These are phyloP conservation scores for Beta macrorhiza DNA, from an alignment of 179 eudicot species.

Conservation along the genomic window DNA sequence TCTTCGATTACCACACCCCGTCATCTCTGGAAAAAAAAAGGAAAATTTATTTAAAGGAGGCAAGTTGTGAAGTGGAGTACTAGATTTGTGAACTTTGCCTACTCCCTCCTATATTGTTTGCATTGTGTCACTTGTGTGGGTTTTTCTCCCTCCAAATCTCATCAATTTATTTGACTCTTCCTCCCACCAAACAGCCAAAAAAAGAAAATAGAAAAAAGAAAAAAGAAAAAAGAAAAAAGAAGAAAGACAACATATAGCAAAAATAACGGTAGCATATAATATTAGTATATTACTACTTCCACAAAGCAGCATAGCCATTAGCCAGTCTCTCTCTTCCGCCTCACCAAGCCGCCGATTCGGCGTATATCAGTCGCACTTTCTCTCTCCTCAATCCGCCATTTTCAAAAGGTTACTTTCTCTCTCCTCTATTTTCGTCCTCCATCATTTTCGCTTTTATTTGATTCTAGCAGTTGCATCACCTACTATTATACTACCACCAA, in stretches of 20 bases:
- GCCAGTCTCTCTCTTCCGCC: not conserved
- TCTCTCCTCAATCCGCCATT: not conserved
- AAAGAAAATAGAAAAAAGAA: no score
- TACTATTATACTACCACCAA: not conserved
- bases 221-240: not conserved
- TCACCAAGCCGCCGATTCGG: constrained; percentile 1
- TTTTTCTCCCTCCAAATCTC: not conserved
- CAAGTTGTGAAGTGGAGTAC: no score
- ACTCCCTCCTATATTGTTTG: no score
- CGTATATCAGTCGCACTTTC: not conserved
- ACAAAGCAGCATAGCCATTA: not conserved
- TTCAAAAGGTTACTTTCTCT: not conserved
- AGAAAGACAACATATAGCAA: not conserved
- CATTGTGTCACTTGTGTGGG: not conserved
- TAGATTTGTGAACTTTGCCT: no score
- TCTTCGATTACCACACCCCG: no score
- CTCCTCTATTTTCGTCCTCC: constrained; percentile 13
- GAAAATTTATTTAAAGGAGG: no score
- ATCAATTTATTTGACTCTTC: not conserved
- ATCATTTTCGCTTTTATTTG: not conserved
- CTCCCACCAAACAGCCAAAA: not conserved
- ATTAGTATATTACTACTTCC: not conserved
- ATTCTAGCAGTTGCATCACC: not conserved
- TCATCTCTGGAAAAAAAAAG: no score
- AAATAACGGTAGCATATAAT: no score